phyloP scores from a whole-genome alignment of 1,284 basidiomycete species.

The Sporisorium sorghi region DNA sequence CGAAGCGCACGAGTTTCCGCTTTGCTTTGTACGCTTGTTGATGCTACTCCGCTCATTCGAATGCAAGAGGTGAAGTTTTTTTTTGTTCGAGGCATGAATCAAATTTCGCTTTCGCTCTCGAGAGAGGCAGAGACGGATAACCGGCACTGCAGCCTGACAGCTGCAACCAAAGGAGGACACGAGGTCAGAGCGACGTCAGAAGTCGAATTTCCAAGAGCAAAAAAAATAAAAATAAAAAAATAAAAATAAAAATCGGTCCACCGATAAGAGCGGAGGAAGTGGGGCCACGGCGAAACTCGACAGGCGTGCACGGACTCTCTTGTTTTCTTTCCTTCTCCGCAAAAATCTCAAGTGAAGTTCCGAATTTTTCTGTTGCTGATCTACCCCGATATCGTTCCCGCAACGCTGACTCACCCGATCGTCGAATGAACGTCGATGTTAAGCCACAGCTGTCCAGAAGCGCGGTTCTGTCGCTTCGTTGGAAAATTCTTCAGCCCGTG shows the following conservation, averaged over 20 bases:
- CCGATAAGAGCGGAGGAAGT: constrained; percentile 8
- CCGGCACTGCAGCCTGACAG: neutral
- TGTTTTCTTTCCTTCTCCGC: constrained; percentile 1
- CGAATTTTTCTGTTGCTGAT: neutral
- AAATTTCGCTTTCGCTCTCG: neutral
- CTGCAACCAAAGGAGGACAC: neutral
- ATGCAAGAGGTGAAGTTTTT: no score
- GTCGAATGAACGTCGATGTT: neutral
- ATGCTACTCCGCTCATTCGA: neutral
- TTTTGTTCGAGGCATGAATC: neutral
- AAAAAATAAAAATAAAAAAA: neutral
- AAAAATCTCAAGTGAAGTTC: neutral
- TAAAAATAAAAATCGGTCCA: neutral
- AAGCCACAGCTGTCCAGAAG: neutral
- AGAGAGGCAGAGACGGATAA: neutral
- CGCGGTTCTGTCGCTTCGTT: neutral
- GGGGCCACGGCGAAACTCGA: constrained; percentile 15
- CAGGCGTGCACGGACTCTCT: constrained; percentile 14
- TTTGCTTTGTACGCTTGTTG: neutral
- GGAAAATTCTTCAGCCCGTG: neutral
- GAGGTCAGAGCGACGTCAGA: constrained; percentile 10
- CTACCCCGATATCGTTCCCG: neutral
- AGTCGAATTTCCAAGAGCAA: neutral
- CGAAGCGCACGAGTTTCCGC: neutral
- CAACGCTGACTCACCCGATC: neutral